phyloP scores from a whole-genome alignment of 371 early-diverging fungal species.

The Mortierella sp. region DNA sequence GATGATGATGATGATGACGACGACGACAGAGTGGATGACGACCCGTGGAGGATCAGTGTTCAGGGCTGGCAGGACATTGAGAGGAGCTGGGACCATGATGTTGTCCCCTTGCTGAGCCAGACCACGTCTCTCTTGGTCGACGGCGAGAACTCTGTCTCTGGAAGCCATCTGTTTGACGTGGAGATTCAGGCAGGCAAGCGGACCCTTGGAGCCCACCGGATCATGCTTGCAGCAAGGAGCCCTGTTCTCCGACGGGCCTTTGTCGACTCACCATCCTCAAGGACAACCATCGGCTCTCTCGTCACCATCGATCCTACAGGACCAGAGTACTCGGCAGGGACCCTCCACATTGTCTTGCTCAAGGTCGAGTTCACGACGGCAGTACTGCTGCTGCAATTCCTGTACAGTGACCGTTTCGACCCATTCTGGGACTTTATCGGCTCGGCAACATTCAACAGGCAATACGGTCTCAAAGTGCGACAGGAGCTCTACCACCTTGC shows the following conservation, averaged over 20 bases:
- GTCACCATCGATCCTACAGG: constrained; percentile 18
- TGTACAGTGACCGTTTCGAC: constrained; percentile 56
- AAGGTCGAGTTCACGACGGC: constrained; percentile 50
- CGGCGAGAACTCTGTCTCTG: constrained; percentile 34
- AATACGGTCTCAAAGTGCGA: constrained; percentile 33
- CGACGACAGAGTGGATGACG: constrained; percentile 5
- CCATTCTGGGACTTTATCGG: constrained; percentile 48
- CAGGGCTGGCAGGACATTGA: constrained; percentile 52
- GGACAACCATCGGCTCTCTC: constrained; percentile 20
- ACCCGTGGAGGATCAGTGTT: constrained; percentile 40
- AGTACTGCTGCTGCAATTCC: constrained; percentile 42
- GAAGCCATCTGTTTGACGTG: constrained; percentile 62
- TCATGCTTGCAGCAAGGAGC: constrained; percentile 59
- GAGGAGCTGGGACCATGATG: constrained; percentile 44
- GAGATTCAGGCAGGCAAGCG: constrained; percentile 43
- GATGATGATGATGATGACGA: constrained; percentile 34
- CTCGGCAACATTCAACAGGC: constrained; percentile 24
- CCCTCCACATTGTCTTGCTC: constrained; percentile 21
- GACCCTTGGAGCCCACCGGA: constrained; percentile 65
- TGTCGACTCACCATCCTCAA: constrained; percentile 22
- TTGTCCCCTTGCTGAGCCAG: constrained; percentile 43
- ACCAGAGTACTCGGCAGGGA: neutral
- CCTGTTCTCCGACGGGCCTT: constrained; percentile 31
- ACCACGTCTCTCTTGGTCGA: constrained; percentile 15
- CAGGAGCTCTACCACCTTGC: constrained; percentile 54